phyloP scores from a whole-genome alignment of 345 rosid species.

The Psidium friedrichsthalianum region DNA sequence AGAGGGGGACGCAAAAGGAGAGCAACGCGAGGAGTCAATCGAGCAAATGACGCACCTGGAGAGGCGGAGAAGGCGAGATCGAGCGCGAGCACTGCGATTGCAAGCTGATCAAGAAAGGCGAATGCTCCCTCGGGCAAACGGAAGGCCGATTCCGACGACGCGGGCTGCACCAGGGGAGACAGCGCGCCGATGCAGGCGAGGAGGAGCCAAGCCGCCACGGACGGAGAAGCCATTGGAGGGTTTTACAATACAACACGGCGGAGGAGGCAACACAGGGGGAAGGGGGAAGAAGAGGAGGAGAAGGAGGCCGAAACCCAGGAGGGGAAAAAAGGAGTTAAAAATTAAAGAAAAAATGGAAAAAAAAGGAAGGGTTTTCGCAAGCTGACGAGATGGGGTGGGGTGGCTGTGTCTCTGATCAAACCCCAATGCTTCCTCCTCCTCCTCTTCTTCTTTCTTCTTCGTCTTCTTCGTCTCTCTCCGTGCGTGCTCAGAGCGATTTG shows the following conservation, averaged over 20 bases:
- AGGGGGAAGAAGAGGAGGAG: not conserved
- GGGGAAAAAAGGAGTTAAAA: not conserved
- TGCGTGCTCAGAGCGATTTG: no score
- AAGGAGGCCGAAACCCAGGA: not conserved
- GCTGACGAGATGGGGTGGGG: not conserved
- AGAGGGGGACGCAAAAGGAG: not conserved
- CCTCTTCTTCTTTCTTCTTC: not conserved
- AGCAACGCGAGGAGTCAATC: not conserved
- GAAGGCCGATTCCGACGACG: constrained; percentile 18
- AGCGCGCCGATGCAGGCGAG: constrained; percentile 18
- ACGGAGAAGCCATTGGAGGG: constrained; percentile 15
- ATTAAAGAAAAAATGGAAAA: not conserved
- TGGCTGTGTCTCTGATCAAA: not conserved
- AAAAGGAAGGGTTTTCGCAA: not conserved
- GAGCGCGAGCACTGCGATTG: constrained; percentile 41
- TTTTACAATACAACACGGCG: not conserved
- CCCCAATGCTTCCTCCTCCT: not conserved
- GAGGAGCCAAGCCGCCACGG: constrained; percentile 4
- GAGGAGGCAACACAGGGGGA: not conserved
- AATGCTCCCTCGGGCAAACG: constrained; percentile 31
- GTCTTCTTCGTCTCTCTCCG: not conserved
- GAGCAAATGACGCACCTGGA: constrained; percentile 30
- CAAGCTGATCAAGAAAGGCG: constrained; percentile 29
- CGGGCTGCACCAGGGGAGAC: constrained; percentile 10
- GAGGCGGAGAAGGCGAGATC: constrained; percentile 44